phyloP scores from a whole-genome alignment of 352 stramenopile species.

The Pythium phragmitis region DNA sequence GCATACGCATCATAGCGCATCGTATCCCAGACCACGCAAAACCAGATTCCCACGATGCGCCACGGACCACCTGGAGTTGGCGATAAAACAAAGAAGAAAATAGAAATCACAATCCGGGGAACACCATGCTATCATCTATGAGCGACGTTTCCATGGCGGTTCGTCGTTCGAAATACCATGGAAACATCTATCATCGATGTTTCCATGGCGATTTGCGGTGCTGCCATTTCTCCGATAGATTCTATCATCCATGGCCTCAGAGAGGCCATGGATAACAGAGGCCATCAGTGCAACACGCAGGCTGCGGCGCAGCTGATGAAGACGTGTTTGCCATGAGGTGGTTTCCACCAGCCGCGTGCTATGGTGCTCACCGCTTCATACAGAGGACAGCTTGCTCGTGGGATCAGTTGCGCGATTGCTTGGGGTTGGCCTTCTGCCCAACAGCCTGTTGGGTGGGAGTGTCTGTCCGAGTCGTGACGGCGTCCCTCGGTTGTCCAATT shows the following conservation, averaged over 20 bases:
- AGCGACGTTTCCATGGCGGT: too few species aligned
- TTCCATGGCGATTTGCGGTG: too few species aligned
- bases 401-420: background rate
- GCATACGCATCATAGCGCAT: background rate
- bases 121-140: too few species aligned
- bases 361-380: background rate
- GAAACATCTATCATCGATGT: too few species aligned
- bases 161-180: too few species aligned
- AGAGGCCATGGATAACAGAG: too few species aligned
- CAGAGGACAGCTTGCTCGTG: background rate
- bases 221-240: too few species aligned
- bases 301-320: background rate
- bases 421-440: background rate
- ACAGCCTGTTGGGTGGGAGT: background rate
- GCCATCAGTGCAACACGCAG: too few species aligned
- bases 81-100: too few species aligned
- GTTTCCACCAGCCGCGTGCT: background rate
- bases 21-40: background rate
- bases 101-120: too few species aligned
- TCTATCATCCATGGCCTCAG: too few species aligned
- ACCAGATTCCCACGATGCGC: background rate
- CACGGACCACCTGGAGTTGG: background rate
- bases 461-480: background rate
- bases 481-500: background rate
- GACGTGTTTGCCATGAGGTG: background rate